A percentile compares a stretch with the other conserved stretches of the same genome.
Evolutionary conservation across 441 rosid species (phyloP).

Genomic region (Breynia disticha): DNA sequence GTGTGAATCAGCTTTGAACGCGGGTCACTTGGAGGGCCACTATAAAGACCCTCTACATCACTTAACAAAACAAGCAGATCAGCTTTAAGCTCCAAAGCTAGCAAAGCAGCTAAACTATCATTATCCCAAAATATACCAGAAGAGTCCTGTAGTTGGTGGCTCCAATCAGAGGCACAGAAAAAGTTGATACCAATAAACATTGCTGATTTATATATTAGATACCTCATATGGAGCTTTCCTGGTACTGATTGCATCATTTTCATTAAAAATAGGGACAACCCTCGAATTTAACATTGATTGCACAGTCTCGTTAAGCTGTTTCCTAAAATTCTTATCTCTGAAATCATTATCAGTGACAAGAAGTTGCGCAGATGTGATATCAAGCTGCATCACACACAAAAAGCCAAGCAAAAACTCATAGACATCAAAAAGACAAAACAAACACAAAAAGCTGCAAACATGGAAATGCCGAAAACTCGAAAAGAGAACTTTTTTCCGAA

Average conservation of each 20-base stretch:
- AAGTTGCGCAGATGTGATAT: slow-evolving; percentile 87
- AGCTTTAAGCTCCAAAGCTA: slow-evolving; percentile 87
- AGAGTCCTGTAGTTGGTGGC: slow-evolving; percentile 60
- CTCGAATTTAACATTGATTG: slow-evolving; percentile 47
- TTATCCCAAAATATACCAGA: slow-evolving; percentile 99
- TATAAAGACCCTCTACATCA: slow-evolving; percentile 97
- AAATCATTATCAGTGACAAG: slow-evolving; percentile 93
- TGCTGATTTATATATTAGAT: slow-evolving; percentile 5
- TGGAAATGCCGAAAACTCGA: too few species aligned
- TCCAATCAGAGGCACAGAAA: slow-evolving; percentile 7
- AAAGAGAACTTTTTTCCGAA: not conserved
- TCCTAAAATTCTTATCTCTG: slow-evolving; percentile 66
- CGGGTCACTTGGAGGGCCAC: slow-evolving; percentile 98
- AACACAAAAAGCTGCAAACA: too few species aligned
- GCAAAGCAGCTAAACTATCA: slow-evolving; percentile 91
- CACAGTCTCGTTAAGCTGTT: slow-evolving; percentile 75
- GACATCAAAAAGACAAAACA: slow-evolving; percentile 2
- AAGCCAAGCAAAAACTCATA: too few species aligned
- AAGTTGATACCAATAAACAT: not conserved
- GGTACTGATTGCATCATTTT: slow-evolving; percentile 97
- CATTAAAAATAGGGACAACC: slow-evolving; percentile 91
- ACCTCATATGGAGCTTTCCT: slow-evolving; percentile 98
- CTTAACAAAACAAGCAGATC: slow-evolving; percentile 88
- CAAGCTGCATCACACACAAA: slow-evolving; percentile 49
- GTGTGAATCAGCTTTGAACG: slow-evolving; percentile 80